Percentiles rank a stretch among this genome's conserved stretches.
Conservation (phyloP, 2,329 filamentous ascomycete genomes). For the Stachybotrys chartarum region DNA sequence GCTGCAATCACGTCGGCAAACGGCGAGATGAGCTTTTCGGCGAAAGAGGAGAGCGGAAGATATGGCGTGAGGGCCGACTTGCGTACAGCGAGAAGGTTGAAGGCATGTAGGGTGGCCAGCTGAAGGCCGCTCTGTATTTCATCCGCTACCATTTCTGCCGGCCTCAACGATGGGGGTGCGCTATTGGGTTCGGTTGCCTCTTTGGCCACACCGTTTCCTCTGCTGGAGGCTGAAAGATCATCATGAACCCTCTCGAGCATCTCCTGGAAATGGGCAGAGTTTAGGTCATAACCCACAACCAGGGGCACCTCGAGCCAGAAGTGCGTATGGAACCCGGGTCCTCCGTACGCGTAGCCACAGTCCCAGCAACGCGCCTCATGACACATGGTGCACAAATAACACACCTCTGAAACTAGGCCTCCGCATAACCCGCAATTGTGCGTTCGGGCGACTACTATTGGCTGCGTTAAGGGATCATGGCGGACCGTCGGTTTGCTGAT, state of each 20-base stretch:
- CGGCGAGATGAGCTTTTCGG: conserved; percentile 8
- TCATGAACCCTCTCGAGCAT: background rate
- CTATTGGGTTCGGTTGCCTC: background rate
- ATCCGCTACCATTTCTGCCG: background rate
- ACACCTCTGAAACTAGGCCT: background rate
- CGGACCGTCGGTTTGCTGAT: background rate
- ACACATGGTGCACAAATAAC: background rate
- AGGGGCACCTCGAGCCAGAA: background rate
- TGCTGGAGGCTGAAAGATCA: background rate
- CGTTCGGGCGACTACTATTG: background rate
- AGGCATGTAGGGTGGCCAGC: conserved; percentile 15
- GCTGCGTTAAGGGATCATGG: background rate
- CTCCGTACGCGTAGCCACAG: background rate
- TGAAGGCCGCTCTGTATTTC: conserved; percentile 8
- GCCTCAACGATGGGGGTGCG: background rate
- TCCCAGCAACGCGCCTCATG: background rate
- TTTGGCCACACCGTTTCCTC: background rate
- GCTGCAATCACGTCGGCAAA: conserved; percentile 6
- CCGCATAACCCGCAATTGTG: background rate
- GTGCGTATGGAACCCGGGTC: background rate
- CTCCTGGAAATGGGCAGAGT: background rate
- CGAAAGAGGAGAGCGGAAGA: conserved; percentile 6
- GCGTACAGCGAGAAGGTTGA: conserved; percentile 14
- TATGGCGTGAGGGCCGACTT: conserved; percentile 12
- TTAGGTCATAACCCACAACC: background rate